Evolutionary conservation across 805 yeast species (phyloP), one percentile per base, ranked within the genome.

Genomic region (Scheffersomyces stipitis): DNA sequence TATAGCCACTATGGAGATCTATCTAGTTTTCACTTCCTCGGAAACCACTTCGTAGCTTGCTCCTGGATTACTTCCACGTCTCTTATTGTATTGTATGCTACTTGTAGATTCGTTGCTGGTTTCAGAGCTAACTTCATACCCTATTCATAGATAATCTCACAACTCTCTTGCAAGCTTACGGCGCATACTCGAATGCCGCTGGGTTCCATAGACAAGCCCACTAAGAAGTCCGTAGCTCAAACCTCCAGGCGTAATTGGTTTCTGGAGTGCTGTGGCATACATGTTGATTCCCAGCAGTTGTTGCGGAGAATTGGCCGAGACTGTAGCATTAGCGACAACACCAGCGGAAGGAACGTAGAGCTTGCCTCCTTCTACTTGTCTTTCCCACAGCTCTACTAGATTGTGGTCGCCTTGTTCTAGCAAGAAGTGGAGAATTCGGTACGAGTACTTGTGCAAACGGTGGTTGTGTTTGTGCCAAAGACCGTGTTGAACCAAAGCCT

Each of bases 401-500:
- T 7, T 20, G 24, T 20, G 10, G n/a, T n/a, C n/a, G 28, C 37
- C 38, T 13, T 36, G 42, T 15, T 31, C 40, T 2, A 42, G 33
- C 10, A 62, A 30, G 5, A 46, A 17, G 15, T 36, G 39, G 33
- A 47, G 56, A 2, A 60, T 53, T 18, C 52, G 57, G 20, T 51
- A 44, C 4, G 66, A 49, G 20, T 46, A 51, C 15, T 36, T 34
- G 9, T 55, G 35, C 1, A 66, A 40, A 15, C 40, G 43, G 3
- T 29, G 22, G 26, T 54, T 52, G 41, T 65, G 51, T 28, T 52
- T 48, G 6, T 40, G 31, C 62, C 64, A 56, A 4, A 66, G 36
- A 1, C 74, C 73, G 26, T 45, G 56, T 37, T 66, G 72, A 3
- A 67, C 38, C 20, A 64, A 38, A 1, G 46, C 42, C 36, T 59